Base-by-base conservation (phyloP, 2,329 filamentous ascomycete genomes). In the Colletotrichum sublineola region DNA sequence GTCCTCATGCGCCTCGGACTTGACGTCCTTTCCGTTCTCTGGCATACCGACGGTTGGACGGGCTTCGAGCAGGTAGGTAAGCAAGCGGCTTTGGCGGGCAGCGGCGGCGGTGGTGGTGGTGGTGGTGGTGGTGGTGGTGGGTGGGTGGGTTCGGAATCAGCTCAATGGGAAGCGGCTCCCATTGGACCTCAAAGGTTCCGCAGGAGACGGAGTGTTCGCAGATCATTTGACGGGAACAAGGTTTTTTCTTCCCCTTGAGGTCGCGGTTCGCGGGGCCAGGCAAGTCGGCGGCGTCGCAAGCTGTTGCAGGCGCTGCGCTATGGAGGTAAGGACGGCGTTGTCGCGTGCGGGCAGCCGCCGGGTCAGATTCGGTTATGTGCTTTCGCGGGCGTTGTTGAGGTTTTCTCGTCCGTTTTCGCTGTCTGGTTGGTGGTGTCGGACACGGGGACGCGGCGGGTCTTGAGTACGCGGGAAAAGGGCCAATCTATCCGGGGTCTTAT, bases 151-250 rank as follows among this genome's bases (percentile, higher is more conserved):
- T 66, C 55, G 67, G 55, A 70, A 73, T 81, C 80, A 81, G 80
- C 80, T 79, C 70, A 73, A 78, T 78, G 76, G 75, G 75, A 77
- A 73, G 44, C 77, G 75, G 77, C 75, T 82, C 82, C 81, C 83
- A 85, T 85, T 84, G 83, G 83, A 76, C 77, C 80, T 78, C 77
- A 77, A 62, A 77, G 78, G 83, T 84, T 83, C 84, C 82, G 83
- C 83, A 84, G 78, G 78, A 78, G 77, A 77, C 79, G 79, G n/a
- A 81, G 79, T 81, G 79, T 81, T 82, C 79, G 81, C 79, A 77
- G 81, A 80, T 81, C 77, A 77, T 76, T 67, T 71, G 71, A 62
- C 46, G 33, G 57, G 29, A 40, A 60, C 46, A 29, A 46, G 48
- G 33, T 18, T 40, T 31, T 46, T n/a, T n/a, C 20, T 24, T 18